Evolutionary conservation across 1,284 basidiomycete genomes (phyloP), one percentile per base, ranked within the genome.

Genomic region (Lignosus rhinocerotis): DNA sequence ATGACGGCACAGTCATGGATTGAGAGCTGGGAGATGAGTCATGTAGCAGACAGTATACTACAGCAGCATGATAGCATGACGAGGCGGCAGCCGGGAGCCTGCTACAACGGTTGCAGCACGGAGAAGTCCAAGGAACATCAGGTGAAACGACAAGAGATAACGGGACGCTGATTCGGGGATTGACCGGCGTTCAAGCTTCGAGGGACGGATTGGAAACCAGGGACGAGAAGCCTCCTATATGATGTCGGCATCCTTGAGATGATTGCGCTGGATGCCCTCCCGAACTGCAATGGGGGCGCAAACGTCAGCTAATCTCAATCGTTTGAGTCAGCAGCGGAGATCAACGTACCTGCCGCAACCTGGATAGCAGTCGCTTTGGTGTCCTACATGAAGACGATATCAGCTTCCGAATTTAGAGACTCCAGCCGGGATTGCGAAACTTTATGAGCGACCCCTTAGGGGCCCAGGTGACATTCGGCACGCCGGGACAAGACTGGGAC

Each of bases 291-390:
- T 17, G 17, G 12, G 17, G 12, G n/a, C 32, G 46, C 17, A 16
- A 45, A 30, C 43, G 30, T 14, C 25, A 12, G 43, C 34, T 6
- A 17, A 48, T 44, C 42, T 8, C n/a, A 17, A 44, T 44, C 16
- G 17, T n/a, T n/a, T 17, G 11, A 6, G 14, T 10, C 19, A 7
- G 16, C 6, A 25, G 19, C 17, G 31, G 39, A 45, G 44, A 30
- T 45, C 31, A 8, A 51, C 61, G 32, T 45, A 69, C 69, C 67
- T 51, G 66, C 60, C 12, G 67, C 62, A 6, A 73, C 66, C n/a
- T 71, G 72, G 34, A 68, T 66, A 41, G 67, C 63, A n/a, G 72
- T 73, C 14, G 70, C 69, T 49, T 69, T 66, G n/a, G 68, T 71
- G 59, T 73, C 72, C 72, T 73, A 51, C n/a, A n/a, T 33, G 46